A percentile compares a stretch with the other conserved stretches of the same genome.
Evolutionary conservation across 2,329 filamentous ascomycete genomes (phyloP).

Genomic region (Venturia pyrina): DNA sequence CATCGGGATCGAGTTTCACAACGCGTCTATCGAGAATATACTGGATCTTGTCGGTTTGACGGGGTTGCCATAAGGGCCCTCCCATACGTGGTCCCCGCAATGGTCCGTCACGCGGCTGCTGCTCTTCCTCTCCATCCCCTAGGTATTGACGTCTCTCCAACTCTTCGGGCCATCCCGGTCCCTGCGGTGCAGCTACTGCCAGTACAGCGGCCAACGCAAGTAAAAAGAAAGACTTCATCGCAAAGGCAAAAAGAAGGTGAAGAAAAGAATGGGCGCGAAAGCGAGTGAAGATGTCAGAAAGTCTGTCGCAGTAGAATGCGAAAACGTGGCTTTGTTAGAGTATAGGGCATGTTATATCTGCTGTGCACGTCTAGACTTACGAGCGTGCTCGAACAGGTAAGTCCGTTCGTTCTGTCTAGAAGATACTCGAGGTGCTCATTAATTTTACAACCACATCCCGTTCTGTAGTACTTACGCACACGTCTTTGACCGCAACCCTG

Average conservation of each 20-base stretch:
- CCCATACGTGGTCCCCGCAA: not conserved
- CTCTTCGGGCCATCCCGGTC: not conserved
- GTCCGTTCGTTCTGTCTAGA: not conserved
- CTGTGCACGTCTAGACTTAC: not conserved
- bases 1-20: not conserved
- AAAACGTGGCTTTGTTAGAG: not conserved
- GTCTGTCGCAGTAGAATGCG: not conserved
- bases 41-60: not conserved
- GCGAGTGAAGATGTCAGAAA: not conserved
- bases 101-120: not conserved
- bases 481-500: not conserved
- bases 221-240: constrained; percentile 2
- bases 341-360: not conserved
- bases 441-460: not conserved
- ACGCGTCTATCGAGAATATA: constrained; percentile 5
- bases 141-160: not conserved
- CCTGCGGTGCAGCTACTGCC: not conserved
- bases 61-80: not conserved
- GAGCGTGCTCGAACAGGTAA: not conserved
- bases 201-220: not conserved
- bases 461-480: not conserved
- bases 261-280: not conserved
- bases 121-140: not conserved
- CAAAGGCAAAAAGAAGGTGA: not conserved
- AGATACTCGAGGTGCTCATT: not conserved